phyloP scores from a whole-genome alignment of 257 asterid species.

The Gentiana dahurica region DNA sequence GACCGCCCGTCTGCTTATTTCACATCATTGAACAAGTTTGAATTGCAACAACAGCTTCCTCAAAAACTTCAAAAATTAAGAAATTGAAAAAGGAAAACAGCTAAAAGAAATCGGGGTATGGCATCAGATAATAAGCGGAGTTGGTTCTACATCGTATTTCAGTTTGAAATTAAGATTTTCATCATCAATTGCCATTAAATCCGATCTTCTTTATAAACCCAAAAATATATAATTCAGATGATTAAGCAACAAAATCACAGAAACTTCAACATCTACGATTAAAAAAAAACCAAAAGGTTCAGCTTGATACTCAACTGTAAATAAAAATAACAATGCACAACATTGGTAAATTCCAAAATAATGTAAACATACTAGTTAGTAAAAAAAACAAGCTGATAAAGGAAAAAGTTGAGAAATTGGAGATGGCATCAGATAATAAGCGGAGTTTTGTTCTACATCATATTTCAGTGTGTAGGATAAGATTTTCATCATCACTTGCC shows the following conservation, averaged over 20 bases:
- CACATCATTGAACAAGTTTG: conserved; percentile 31
- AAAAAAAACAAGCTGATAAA: not conserved
- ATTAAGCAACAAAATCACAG: not conserved
- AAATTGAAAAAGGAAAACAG: not conserved
- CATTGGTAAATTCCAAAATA: no score
- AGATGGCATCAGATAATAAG: conserved; percentile 71
- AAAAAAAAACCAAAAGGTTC: no score
- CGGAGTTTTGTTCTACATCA: conserved; percentile 56
- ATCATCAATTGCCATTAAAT: conserved; percentile 15
- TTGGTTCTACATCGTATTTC: conserved; percentile 17
- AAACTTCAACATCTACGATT: not conserved
- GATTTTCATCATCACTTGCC: conserved; percentile 42
- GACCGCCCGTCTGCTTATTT: conserved; percentile 88
- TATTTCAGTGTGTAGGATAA: conserved; percentile 61
- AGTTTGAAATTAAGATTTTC: conserved; percentile 13
- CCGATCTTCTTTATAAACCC: not conserved
- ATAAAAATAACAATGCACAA: no score
- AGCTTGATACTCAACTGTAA: no score
- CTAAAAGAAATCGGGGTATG: not conserved
- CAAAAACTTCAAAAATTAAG: not conserved
- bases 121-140: conserved; percentile 26
- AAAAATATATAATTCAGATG: not conserved
- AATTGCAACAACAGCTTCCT: not conserved
- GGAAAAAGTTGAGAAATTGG: conserved; percentile 1
- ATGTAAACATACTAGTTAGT: no score